phyloP scores from a whole-genome alignment of 352 stramenopile genomes.

The Sclerospora graminicola region DNA sequence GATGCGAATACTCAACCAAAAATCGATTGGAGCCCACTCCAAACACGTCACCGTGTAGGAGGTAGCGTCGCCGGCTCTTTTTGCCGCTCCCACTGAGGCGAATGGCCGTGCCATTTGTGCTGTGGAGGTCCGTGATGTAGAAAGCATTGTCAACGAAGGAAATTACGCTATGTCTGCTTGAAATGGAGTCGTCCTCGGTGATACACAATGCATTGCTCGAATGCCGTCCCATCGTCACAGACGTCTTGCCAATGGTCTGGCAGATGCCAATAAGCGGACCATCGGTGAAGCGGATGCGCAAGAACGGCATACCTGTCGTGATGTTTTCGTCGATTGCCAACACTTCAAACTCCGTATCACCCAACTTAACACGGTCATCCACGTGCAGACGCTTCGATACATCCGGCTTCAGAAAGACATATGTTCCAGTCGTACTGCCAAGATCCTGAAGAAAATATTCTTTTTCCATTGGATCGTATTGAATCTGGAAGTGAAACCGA shows the following conservation, averaged over 20 bases:
- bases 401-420: conserved; percentile 65
- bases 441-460: conserved; percentile 78
- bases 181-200: conserved; percentile 75
- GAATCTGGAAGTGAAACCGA: conserved; percentile 71
- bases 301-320: conserved; percentile 53
- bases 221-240: conserved; percentile 60
- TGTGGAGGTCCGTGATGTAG: conserved; percentile 77
- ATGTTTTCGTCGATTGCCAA: conserved; percentile 59
- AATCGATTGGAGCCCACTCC: conserved; percentile 78
- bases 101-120: conserved; percentile 74
- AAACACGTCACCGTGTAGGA: conserved; percentile 75
- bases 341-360: conserved; percentile 77
- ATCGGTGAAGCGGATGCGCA: conserved; percentile 71
- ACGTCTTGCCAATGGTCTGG: conserved; percentile 67
- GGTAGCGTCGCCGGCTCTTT: conserved; percentile 43
- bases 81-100: conserved; percentile 53
- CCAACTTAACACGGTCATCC: conserved; percentile 62
- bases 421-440: conserved; percentile 72
- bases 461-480: conserved; percentile 73
- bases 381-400: conserved; percentile 59
- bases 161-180: conserved; percentile 58
- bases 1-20: conserved; percentile 70
- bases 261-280: conserved; percentile 53
- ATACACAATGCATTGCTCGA: conserved; percentile 78
- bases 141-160: conserved; percentile 67